Evolutionary conservation across 768 basidiomycete species (phyloP).

Genomic region (Lactarius evosmus): DNA sequence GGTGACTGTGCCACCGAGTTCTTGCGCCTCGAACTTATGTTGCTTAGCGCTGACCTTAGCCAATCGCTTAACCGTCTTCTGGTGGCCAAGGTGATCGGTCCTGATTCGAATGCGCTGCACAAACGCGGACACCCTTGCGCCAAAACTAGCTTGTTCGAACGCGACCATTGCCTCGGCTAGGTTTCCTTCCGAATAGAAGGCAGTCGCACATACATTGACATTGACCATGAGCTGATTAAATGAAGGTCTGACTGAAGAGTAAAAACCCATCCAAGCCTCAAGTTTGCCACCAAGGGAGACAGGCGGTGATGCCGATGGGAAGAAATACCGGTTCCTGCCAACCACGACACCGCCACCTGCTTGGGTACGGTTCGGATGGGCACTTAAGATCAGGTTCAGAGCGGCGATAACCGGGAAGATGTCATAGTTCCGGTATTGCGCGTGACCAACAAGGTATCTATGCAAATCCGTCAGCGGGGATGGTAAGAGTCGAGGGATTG

Average conservation of each 20-base stretch:
- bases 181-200: conserved; percentile 44
- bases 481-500: background rate
- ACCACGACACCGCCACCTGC: conserved; percentile 47
- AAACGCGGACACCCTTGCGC: conserved; percentile 58
- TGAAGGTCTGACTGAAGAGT: conserved; percentile 41
- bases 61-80: conserved; percentile 63
- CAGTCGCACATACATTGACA: conserved; percentile 52
- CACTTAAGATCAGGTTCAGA: conserved; percentile 48
- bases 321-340: conserved; percentile 54
- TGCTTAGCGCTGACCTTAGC: conserved; percentile 40
- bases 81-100: conserved; percentile 69
- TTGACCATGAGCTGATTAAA: conserved; percentile 50
- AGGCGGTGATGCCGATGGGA: conserved; percentile 35
- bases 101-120: conserved; percentile 62
- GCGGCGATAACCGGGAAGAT: conserved; percentile 47
- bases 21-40: conserved; percentile 42
- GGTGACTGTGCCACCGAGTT: conserved; percentile 39
- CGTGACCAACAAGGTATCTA: conserved; percentile 47
- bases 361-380: conserved; percentile 40
- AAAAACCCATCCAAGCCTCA: conserved; percentile 56
- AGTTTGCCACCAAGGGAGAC: conserved; percentile 48
- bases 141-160: conserved; percentile 50
- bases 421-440: conserved; percentile 44
- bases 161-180: conserved; percentile 43
- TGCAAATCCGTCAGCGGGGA: conserved; percentile 14